Base-by-base conservation (phyloP, 1,284 basidiomycete species). In the Pseudozyma sp. region DNA sequence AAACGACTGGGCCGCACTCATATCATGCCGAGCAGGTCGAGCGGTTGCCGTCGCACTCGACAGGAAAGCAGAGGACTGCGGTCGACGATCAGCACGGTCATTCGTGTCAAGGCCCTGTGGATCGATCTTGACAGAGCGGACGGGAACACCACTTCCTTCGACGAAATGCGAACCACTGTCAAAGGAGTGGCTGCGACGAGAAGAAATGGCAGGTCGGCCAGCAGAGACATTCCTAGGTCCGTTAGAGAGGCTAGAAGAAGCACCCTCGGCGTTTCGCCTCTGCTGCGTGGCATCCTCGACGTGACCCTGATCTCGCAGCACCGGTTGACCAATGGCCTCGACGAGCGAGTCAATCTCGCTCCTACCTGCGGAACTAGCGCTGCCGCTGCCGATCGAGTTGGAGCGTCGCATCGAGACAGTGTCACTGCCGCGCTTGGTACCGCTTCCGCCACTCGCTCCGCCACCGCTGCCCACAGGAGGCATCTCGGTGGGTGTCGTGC, bases 281-380 rank as follows among this genome's bases (percentile, higher is more conserved):
- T 61, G 66, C 42, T 68, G 66, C 1, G 59, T 63, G 16, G 56
- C 65, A 35, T 75, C 76, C 35, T 68, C 71, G 16, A 58, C 50
- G 31, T 34, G 31, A 82, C 86, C 4, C 84, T 86, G 16, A n/a
- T 73, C 66, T 12, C 66, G 63, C 43, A 78, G 35, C 39, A 86
- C 83, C 5, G 84, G 85, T 13, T 83, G 71, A 13, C 77, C 75
- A 43, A 92, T 85, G 1, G 90, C 91, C 63, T 91, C 88, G 5
- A 92, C 90, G n/a, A 92, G 87, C 52, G 87, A 88, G 25, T 92
- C 89, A 51, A 92, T 89, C 77, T 91, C 89, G 44, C 85, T 86
- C 35, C 65, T 76, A 42, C 62, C 60, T 11, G 65, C 64, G 2
- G 74, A 77, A 44, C 74, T 77, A 42, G 64, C 70, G 25, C 66